phyloP scores from a whole-genome alignment of 1,139 yeast species.

The Yamadazyma pseudoaaseri region DNA sequence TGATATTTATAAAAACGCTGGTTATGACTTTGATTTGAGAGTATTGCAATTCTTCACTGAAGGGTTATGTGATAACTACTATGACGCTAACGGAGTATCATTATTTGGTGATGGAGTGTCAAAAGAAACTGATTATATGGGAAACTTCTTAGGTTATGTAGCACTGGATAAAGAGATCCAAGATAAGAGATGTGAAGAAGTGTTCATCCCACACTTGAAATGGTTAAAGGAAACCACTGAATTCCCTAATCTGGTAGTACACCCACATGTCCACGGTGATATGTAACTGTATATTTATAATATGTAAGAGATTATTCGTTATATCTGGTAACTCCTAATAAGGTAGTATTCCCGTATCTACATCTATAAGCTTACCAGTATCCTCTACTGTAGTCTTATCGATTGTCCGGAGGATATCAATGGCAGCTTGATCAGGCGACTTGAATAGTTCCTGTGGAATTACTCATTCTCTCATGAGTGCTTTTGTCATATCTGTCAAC shows the following conservation, averaged over 20 bases:
- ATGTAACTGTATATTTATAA: background rate
- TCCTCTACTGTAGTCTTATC: too few species aligned
- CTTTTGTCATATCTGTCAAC: too few species aligned
- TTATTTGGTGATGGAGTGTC: slow-evolving; percentile 23
- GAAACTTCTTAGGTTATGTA: slow-evolving; percentile 30
- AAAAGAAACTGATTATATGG: slow-evolving; percentile 31
- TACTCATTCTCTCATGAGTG: too few species aligned
- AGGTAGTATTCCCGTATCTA: too few species aligned
- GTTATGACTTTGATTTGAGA: slow-evolving; percentile 54
- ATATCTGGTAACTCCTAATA: too few species aligned
- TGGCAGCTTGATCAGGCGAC: too few species aligned
- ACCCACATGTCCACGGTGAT: slow-evolving; percentile 10
- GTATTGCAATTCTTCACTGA: slow-evolving; percentile 36
- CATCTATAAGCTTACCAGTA: too few species aligned
- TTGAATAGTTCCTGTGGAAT: too few species aligned
- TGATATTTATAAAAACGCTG: slow-evolving; percentile 38
- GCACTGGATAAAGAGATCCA: slow-evolving; percentile 22
- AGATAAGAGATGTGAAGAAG: slow-evolving; percentile 31
- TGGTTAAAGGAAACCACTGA: slow-evolving; percentile 37
- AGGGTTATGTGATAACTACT: slow-evolving; percentile 38
- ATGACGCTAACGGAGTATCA: slow-evolving; percentile 27
- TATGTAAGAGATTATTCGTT: too few species aligned
- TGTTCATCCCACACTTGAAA: slow-evolving; percentile 38
- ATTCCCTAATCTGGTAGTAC: slow-evolving; percentile 14
- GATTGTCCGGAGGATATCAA: too few species aligned